phyloP scores from a whole-genome alignment of 176 grass and related monocot species.

The Oryza coarctata region DNA sequence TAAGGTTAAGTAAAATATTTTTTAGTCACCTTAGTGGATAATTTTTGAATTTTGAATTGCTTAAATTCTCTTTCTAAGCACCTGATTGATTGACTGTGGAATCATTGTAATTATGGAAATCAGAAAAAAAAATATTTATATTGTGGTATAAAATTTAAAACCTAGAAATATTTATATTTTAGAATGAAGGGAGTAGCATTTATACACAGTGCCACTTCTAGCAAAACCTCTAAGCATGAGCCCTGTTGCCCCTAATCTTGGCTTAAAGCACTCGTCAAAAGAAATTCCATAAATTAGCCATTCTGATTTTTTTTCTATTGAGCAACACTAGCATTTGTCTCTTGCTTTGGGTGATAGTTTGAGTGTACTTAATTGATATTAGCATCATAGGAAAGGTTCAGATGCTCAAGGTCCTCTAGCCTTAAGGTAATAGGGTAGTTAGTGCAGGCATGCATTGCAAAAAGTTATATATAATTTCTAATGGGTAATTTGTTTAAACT shows the following conservation, averaged over 20 bases:
- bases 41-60: no score
- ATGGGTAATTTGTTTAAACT: constrained; percentile 38
- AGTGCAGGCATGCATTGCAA: constrained; percentile 44
- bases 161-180: no score
- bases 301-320: constrained; percentile 42
- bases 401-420: constrained; percentile 31
- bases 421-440: constrained; percentile 48
- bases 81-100: no score
- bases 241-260: constrained; percentile 31
- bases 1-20: no score
- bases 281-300: constrained; percentile 30
- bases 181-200: no score
- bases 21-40: no score
- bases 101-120: no score
- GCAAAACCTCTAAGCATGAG: constrained; percentile 35
- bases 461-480: constrained; percentile 33
- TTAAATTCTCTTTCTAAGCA: no score
- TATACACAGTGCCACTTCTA: constrained; percentile 23
- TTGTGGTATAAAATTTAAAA: no score
- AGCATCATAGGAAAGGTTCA: constrained; percentile 41
- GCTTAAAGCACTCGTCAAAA: constrained; percentile 54
- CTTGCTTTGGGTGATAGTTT: constrained; percentile 46
- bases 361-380: constrained; percentile 29
- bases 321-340: constrained; percentile 53
- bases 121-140: no score